phyloP scores from a whole-genome alignment of 257 asterid genomes.

The Striga asiatica region DNA sequence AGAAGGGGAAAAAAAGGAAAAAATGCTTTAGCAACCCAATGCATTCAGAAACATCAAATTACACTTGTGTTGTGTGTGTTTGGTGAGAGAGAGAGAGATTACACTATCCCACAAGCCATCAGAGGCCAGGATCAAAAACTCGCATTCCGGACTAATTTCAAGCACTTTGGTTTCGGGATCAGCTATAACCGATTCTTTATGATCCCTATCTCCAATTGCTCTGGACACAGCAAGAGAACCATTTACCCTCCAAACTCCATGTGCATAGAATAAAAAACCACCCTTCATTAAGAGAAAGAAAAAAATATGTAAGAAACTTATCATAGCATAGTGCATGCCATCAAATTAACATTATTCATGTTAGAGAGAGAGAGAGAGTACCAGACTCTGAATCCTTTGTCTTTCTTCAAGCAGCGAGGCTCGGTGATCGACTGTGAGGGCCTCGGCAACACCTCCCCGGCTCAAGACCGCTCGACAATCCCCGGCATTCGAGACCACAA shows the following conservation, averaged over 20 bases:
- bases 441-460: slow-evolving; percentile 66
- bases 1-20: not conserved
- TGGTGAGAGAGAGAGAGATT: no score
- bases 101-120: slow-evolving; percentile 93
- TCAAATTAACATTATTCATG: not conserved
- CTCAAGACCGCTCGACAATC: slow-evolving; percentile 82
- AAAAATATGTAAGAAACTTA: not conserved
- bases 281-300: slow-evolving; percentile 34
- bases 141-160: slow-evolving; percentile 40
- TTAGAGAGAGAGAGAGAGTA: slow-evolving; percentile 14
- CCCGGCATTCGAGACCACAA: slow-evolving; percentile 71
- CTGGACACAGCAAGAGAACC: slow-evolving; percentile 81
- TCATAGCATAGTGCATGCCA: slow-evolving; percentile 1
- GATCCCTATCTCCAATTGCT: slow-evolving; percentile 69
- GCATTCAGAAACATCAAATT: no score
- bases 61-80: no score
- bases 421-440: slow-evolving; percentile 49
- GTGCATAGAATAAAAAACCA: slow-evolving; percentile 64
- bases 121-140: slow-evolving; percentile 72
- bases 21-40: not conserved
- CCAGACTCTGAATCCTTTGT: slow-evolving; percentile 50
- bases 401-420: slow-evolving; percentile 58
- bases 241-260: slow-evolving; percentile 78
- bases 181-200: slow-evolving; percentile 62
- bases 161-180: slow-evolving; percentile 52